Percentiles rank a stretch among this genome's conserved stretches.
Evolutionary conservation across 2,329 filamentous ascomycete species (phyloP).

Genomic region (Aureobasidium pullulans): DNA sequence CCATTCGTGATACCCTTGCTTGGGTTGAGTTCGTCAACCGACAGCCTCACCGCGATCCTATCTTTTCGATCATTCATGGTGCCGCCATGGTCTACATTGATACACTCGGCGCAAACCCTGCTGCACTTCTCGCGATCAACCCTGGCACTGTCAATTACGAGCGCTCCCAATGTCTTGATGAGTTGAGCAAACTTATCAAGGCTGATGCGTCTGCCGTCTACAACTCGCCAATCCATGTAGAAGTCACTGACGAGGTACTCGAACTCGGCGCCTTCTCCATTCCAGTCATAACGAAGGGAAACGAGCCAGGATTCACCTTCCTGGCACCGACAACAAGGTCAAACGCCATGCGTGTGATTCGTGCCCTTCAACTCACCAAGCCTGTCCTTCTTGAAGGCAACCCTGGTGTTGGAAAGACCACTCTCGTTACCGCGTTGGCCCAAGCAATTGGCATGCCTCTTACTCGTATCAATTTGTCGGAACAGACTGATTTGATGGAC

Average conservation of each 20-base stretch:
- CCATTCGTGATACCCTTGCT: constrained; percentile 82
- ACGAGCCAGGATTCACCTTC: constrained; percentile 64
- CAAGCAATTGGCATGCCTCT: constrained; percentile 71
- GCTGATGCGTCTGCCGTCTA: constrained; percentile 61
- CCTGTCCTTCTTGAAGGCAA: constrained; percentile 93
- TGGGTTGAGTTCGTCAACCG: constrained; percentile 92
- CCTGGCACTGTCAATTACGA: constrained; percentile 63
- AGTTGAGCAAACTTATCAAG: constrained; percentile 61
- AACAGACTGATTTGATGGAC: constrained; percentile 96
- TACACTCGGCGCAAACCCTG: constrained; percentile 88
- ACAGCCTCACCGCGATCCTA: constrained; percentile 7
- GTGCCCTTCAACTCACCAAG: constrained; percentile 81
- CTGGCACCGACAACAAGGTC: constrained; percentile 81
- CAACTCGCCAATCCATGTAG: constrained; percentile 52
- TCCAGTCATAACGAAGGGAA: constrained; percentile 21
- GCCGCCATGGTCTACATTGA: constrained; percentile 95
- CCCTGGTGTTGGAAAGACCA: constrained; percentile 97
- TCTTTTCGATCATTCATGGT: constrained; percentile 60
- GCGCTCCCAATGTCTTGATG: constrained; percentile 62
- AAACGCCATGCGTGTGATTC: constrained; percentile 84
- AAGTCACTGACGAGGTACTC: constrained; percentile 47
- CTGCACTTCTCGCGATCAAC: constrained; percentile 71
- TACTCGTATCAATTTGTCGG: constrained; percentile 92
- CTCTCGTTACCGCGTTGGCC: constrained; percentile 78
- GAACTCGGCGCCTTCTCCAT: constrained; percentile 70